Evolutionary conservation across 2,329 filamentous ascomycete species (phyloP).

Genomic region (Chalaropsis ovoidea): DNA sequence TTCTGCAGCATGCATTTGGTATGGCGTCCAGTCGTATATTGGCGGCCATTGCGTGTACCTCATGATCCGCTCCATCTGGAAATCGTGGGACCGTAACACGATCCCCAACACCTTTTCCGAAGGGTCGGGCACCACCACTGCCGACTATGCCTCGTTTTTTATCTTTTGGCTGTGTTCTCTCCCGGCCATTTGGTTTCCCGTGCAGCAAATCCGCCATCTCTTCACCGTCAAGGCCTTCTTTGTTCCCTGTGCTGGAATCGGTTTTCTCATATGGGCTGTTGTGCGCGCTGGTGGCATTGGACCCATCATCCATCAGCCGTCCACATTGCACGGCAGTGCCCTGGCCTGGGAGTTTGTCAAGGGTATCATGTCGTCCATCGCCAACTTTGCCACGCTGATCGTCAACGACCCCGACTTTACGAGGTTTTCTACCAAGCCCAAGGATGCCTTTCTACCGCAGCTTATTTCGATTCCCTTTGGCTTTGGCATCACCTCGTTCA

Average conservation of each 20-base stretch:
- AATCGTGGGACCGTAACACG: slow-evolving; percentile 47
- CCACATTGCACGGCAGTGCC: slow-evolving; percentile 52
- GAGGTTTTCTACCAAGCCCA: slow-evolving; percentile 67
- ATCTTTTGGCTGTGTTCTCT: slow-evolving; percentile 74
- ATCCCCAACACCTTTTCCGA: slow-evolving; percentile 58
- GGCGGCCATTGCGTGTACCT: slow-evolving; percentile 75
- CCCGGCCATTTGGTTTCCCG: slow-evolving; percentile 79
- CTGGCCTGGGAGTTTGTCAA: slow-evolving; percentile 75
- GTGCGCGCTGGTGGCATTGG: slow-evolving; percentile 73
- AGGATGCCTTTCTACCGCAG: slow-evolving; percentile 71
- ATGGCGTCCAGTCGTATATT: slow-evolving; percentile 76
- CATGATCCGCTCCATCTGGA: slow-evolving; percentile 83
- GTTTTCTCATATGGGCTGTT: slow-evolving; percentile 80
- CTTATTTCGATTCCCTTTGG: slow-evolving; percentile 61
- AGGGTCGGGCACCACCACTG: slow-evolving; percentile 60
- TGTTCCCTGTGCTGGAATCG: slow-evolving; percentile 71
- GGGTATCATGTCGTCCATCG: slow-evolving; percentile 79
- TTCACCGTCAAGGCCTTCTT: slow-evolving; percentile 85
- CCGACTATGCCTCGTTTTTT: slow-evolving; percentile 71
- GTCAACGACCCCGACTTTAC: slow-evolving; percentile 75
- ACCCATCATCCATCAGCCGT: slow-evolving; percentile 63
- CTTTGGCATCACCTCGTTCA: slow-evolving; percentile 72
- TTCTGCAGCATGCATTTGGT: slow-evolving; percentile 63
- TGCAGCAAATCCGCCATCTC: slow-evolving; percentile 77
- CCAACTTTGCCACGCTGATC: slow-evolving; percentile 84